Base-by-base conservation (phyloP, 2,329 filamentous ascomycete genomes). In the Pseudogymnoascus sp. region DNA sequence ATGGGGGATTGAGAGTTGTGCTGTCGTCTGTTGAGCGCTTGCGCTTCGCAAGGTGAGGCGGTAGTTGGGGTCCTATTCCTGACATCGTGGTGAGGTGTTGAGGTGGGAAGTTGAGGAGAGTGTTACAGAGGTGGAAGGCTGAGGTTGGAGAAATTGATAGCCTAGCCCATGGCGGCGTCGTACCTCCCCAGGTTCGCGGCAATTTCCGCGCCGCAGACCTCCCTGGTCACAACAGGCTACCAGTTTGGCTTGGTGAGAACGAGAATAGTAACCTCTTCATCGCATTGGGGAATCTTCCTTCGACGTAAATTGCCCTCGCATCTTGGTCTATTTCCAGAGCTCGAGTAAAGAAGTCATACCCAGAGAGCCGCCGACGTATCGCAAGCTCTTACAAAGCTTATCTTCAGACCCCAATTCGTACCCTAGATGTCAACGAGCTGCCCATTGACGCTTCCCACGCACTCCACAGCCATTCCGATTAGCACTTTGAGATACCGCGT, bases 11-110 rank as follows among this genome's bases (percentile, higher is more conserved):
- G 61, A 75, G 66, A 17, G 68, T 42, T 26, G 29, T 35, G 10
- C 7, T 68, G 59, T 79, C 74, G 42, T 79, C 77, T 4, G 77
- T 69, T 4, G 78, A 80, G 70, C 83, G 83, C 70, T 87, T 87
- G 70, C 85, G 81, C 73, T 88, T 88, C 35, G 83, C 64, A 44
- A 88, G 80, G 66, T 89, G 85, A 4, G 88, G 81, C 11, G 90
- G 89, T 23, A 92, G 75, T 65, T 86, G 80, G 13, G 90, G 89
- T 4, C 89, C 88, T 71, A 90, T 66, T 7, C 69, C 68, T 64
- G 72, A 65, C 72, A 74, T 74, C 3, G 29, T 67, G 62, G 7
- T n/a, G 23, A 37, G n/a, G 10, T 42, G 61, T 53, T n/a, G 29
- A 21, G 31, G 13, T 62, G 19, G 21, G 13, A 23, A 40, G 19